Evolutionary conservation across 768 basidiomycete genomes (phyloP), one percentile per base, ranked within the genome.

Genomic region (Antrodiella citrinella): DNA sequence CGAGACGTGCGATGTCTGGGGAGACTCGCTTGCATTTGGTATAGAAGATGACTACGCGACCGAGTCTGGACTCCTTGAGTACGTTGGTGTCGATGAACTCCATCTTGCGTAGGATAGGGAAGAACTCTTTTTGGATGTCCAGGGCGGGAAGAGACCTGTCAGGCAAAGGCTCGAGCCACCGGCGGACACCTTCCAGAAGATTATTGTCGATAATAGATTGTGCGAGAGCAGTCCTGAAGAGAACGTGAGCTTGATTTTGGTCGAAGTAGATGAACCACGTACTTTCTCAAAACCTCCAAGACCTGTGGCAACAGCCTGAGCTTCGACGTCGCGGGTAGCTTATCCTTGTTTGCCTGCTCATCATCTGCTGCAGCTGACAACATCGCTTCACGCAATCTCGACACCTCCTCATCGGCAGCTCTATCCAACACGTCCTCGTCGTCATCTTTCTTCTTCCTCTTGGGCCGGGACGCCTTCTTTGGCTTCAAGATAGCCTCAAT

Each of bases 201-300:
- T 94, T 92, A 65, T 93, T 93, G 69, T 99, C 96, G 47, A 92
- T 81, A 61, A 98, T 95, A 4, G 92, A 89, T 59, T 95, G 91
- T 10, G 86, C 81, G 13, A 95, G 78, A 1, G 91, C 83, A 15
- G 81, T 78, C 67, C 92, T 95, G 61, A 18, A 4, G 4, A 20
- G 5, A 22, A 7, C 21, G 18, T 7, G 7, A 15, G 30, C 15
- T 15, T 15, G 19, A 4, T 4, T 3, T 25, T 44, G 12, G 4
- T 13, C 11, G 11, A 44, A 4, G 9, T n/a, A 25, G 19, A 9
- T 13, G 39, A 13, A 19, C 20, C 3, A 70, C 85, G 48, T 61
- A 95, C 95, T 94, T 97, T 68, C 92, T 86, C 50, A 99, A 74
- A 3, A 90, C 84, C 11, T 89, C 86, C 81, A 96, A 86, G 21